These are phyloP conservation scores for Hydnomerulius pinastri DNA, from an alignment of 768 basidiomycete species.

Conservation along the genomic window DNA sequence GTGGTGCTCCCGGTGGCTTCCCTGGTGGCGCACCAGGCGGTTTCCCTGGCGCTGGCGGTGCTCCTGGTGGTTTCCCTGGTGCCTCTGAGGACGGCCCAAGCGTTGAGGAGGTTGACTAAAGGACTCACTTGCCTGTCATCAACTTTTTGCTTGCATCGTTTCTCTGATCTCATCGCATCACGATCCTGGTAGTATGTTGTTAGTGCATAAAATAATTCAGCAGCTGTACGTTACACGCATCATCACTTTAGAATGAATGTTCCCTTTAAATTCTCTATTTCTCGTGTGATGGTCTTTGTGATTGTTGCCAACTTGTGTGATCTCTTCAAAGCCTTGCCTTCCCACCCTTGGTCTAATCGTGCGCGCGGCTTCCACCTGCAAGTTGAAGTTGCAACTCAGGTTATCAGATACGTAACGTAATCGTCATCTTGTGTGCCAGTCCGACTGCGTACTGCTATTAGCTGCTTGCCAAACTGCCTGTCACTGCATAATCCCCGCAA, in stretches of 20 bases:
- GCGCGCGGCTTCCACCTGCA: too few species aligned
- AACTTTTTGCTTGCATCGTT: conserved; percentile 23
- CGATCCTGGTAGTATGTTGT: conserved; percentile 32
- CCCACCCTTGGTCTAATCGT: too few species aligned
- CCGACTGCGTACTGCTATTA: not conserved
- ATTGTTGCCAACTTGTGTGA: too few species aligned
- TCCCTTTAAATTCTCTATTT: conserved; percentile 4
- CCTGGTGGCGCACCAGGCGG: conserved; percentile 61
- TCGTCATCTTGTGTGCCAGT: not conserved
- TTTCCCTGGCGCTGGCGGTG: conserved; percentile 52
- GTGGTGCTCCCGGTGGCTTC: conserved; percentile 56
- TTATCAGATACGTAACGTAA: not conserved
- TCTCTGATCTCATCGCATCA: conserved; percentile 31
- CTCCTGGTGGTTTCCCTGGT: conserved; percentile 71
- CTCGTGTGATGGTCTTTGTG: not conserved
- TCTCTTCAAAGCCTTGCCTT: too few species aligned
- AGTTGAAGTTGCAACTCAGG: too few species aligned
- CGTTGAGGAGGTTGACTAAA: conserved; percentile 88
- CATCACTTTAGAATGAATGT: conserved; percentile 33
- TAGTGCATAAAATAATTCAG: conserved; percentile 30
- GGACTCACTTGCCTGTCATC: conserved; percentile 8
- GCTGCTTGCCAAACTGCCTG: too few species aligned
- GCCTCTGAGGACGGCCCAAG: conserved; percentile 81
- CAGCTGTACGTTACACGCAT: conserved; percentile 31
- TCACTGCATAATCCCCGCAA: too few species aligned